Conservation (phyloP, 2,329 filamentous ascomycete genomes). For the Pestalotiopsis sp. region DNA sequence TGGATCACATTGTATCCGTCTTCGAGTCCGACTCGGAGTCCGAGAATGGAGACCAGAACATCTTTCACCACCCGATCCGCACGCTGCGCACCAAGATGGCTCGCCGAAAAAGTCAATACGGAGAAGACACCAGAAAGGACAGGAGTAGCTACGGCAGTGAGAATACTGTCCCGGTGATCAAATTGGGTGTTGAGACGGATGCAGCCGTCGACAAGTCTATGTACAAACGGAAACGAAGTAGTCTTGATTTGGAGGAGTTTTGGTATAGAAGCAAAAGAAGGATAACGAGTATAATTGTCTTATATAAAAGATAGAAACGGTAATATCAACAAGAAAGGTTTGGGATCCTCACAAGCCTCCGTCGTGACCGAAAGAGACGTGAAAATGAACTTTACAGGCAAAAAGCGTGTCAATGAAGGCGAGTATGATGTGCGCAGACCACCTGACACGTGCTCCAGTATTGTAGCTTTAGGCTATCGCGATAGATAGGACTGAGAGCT, state of each 20-base stretch:
- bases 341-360: no score
- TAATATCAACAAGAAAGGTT: background rate
- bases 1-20: background rate
- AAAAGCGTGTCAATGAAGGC: no score
- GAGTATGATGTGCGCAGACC: no score
- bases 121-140: background rate
- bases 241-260: background rate
- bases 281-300: background rate
- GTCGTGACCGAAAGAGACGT: no score
- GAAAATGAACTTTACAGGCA: no score
- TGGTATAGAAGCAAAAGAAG: background rate
- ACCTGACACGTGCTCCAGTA: no score
- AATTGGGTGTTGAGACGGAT: background rate
- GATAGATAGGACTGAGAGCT: no score
- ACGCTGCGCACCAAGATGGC: background rate
- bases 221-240: background rate
- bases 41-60: background rate
- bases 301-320: background rate
- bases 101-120: background rate
- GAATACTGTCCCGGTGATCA: background rate
- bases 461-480: no score
- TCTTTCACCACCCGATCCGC: background rate
- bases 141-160: background rate
- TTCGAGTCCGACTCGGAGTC: background rate
- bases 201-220: background rate